Evolutionary conservation across 352 stramenopile species (phyloP), one percentile per base, ranked within the genome.

Genomic region (Pythium phragmiticola): DNA sequence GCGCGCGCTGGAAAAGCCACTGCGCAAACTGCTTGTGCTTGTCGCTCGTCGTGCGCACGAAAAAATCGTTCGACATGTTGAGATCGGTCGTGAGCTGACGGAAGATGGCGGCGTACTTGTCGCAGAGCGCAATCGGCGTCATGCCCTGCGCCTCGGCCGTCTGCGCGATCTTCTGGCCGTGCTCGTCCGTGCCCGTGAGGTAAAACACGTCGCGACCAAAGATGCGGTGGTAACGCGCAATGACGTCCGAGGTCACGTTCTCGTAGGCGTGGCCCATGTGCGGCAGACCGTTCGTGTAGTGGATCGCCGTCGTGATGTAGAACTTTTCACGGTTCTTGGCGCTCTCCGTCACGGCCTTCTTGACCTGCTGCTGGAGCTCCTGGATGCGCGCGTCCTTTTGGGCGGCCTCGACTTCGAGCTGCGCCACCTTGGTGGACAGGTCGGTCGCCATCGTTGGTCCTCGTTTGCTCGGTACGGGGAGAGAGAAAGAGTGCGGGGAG

Each of bases 181-280:
- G 98, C 77, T 99, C 98, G 80, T 99, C 98, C 12, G 97, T 97
- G 36, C 85, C 85, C 46, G 87, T 96, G 45, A 95, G 71, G 72
- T 95, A 96, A 63, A 82, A 91, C 43, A 92, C 83, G 46, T 95
- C 79, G 37, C 87, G 78, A 9, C 89, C 92, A 61, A 91, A 94
- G 59, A 75, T 71, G 59, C 97, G 92, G 58, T 98, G 83, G 75
- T 98, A 99, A 21, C 98, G 88, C 42, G 82, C 84, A 67, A 99
- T 94, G n/a, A 98, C 94, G 79, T 99, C 98, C 14, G 96, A 77
- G 42, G 95, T 97, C 43, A 98, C 84, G 53, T 96, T 98, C 78
- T 99, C 97, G 83, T 99, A 99, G 9, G 98, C 98, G 76, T 99
- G 97, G 41, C 98, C 98, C 84, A 99, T 99, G 80, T 99, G 97